Conservation (phyloP, 139 green algal species). For the Mychonastes homosphaera region DNA sequence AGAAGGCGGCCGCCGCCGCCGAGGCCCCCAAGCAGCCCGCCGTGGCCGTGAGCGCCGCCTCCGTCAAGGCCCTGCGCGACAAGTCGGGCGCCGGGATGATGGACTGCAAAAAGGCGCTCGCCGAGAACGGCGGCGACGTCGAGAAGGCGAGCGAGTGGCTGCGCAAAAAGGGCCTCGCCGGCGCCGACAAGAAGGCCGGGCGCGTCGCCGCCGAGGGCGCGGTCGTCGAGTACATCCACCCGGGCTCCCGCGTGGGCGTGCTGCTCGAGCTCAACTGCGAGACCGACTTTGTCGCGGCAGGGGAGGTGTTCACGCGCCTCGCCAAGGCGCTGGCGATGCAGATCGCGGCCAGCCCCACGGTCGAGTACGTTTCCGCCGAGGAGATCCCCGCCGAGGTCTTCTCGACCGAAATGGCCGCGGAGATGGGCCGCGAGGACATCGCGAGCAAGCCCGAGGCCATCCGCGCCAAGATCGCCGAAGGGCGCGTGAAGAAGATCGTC, state of each 20-base stretch:
- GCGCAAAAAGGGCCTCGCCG: slow-evolving; percentile 93
- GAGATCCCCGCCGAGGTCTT: slow-evolving; percentile 72
- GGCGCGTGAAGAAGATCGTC: slow-evolving; percentile 80
- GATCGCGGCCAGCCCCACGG: slow-evolving; percentile 45
- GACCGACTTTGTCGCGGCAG: slow-evolving; percentile 94
- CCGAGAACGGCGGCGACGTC: slow-evolving; percentile 64
- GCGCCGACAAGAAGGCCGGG: slow-evolving; percentile 92
- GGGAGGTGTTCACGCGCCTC: slow-evolving; percentile 83
- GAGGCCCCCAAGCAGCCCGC: slow-evolving; percentile 20
- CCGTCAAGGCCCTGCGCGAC: slow-evolving; percentile 83
- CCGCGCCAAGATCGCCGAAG: slow-evolving; percentile 91
- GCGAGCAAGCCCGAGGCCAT: slow-evolving; percentile 89
- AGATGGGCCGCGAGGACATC: slow-evolving; percentile 95
- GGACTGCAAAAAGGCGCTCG: slow-evolving; percentile 95
- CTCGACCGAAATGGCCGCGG: slow-evolving; percentile 76
- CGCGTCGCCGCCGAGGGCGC: slow-evolving; percentile 62
- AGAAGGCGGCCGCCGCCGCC: slow-evolving; percentile 40
- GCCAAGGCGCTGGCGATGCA: slow-evolving; percentile 47
- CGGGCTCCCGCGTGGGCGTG: slow-evolving; percentile 72
- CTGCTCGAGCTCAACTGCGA: slow-evolving; percentile 92
- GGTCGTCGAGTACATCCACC: slow-evolving; percentile 89
- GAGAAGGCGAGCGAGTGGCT: slow-evolving; percentile 73
- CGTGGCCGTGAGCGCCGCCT: slow-evolving; percentile 41
- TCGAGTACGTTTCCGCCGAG: slow-evolving; percentile 50
- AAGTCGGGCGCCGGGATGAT: slow-evolving; percentile 91